Base-by-base conservation (phyloP, 441 rosid genomes). In the Biscutella laevigata region DNA sequence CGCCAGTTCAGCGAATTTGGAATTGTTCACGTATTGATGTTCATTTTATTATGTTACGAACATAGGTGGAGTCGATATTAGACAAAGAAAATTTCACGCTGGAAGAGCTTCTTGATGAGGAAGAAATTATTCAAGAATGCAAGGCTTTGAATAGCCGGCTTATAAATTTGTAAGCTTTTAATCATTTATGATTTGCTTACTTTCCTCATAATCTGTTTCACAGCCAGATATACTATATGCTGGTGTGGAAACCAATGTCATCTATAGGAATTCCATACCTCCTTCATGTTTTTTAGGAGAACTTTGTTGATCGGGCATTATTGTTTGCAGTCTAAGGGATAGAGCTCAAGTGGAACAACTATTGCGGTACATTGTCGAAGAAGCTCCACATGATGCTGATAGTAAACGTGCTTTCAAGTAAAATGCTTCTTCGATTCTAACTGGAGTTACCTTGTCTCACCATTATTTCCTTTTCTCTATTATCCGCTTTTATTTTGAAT, bases 71-170 rank as follows among this genome's bases (percentile, higher is more conserved):
- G 72, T 55, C 91, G 0, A 61, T 92, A 26, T 59, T 92, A 52
- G 96, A 92, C 83, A 88, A 84, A 68, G 98, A 82, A 14, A 81
- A 75, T 70, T 92, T 78, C 71, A 74, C 96, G 0, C 77, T 92
- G 80, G 98, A 88, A 57, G 96, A 88, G 82, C 95, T 92, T 69
- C 71, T 92, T 38, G 95, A 92, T 35, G 96, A 92, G 77, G 98
- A 92, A 75, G 98, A 92, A 60, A 81, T 86, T 69, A 92, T 92
- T 61, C 98, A 92, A 75, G 98, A 92, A 68, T 92, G 98, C 94
- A 92, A 86, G 76, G 91, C 89, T 26, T 70, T 92, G 54, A 92
- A 92, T 67, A 84, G 82, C 50, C 95, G 96, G 22, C 96, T 92
- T 33, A 83, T 92, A 19, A 92, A 86, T 54, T 92, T 88, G 98